A percentile compares a stretch with the other conserved stretches of the same genome.
Conservation (phyloP, 2,329 filamentous ascomycete genomes). For the Ophiostoma tasmaniense region DNA sequence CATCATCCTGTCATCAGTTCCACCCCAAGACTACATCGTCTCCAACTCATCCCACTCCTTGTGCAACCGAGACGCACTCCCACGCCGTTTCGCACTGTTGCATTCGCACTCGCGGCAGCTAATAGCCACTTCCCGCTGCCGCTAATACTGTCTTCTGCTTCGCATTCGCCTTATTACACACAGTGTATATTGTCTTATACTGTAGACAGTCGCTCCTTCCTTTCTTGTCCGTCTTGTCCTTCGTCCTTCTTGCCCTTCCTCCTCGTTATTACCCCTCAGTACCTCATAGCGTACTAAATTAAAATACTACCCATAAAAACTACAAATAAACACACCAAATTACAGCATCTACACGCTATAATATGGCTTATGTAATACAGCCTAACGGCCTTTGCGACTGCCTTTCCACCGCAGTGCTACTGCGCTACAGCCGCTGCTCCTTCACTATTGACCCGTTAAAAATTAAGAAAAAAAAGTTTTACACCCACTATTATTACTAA, state of each 20-base stretch:
- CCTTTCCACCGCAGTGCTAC: not conserved
- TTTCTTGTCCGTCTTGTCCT: not conserved
- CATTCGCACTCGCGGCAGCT: not conserved
- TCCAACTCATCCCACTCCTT: not conserved
- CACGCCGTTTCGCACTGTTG: not conserved
- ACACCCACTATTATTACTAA: conserved; percentile 15
- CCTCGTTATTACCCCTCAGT: not conserved
- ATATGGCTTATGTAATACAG: not conserved
- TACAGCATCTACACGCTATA: not conserved
- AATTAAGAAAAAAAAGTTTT: conserved; percentile 25
- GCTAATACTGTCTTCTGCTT: not conserved
- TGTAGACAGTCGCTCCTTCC: not conserved
- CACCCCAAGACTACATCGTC: not conserved
- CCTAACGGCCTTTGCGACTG: not conserved
- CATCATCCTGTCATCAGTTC: not conserved
- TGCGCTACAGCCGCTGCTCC: conserved; percentile 3
- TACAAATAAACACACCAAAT: not conserved
- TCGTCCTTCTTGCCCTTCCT: not conserved
- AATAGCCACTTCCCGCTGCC: not conserved
- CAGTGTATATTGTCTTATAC: not conserved
- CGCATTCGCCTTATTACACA: not conserved
- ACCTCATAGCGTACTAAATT: not conserved
- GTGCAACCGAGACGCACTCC: not conserved
- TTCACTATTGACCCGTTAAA: conserved; percentile 20
- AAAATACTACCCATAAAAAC: not conserved